Base-by-base conservation (phyloP, 1,139 yeast genomes). In the Petasospora fabianii region DNA sequence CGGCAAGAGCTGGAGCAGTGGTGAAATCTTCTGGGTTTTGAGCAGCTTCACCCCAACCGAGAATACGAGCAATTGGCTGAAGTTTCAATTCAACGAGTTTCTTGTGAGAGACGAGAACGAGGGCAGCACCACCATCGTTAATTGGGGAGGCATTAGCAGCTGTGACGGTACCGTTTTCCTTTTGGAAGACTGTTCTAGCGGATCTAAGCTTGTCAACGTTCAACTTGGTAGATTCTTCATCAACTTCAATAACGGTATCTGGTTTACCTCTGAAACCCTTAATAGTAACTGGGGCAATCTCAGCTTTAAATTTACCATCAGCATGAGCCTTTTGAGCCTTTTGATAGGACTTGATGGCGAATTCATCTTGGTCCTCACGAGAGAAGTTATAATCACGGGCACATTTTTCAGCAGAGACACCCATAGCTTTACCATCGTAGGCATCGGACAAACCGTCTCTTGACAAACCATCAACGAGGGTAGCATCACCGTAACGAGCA, bases 41-140 rank as follows among this genome's bases (percentile, higher is more conserved):
- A 41, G 95, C 97, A 58, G 97, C 97, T 64, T 92, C 98, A 66
- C 96, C 97, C 96, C 96, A 90, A 47, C 96, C 96, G 42, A 76
- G 60, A 55, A 92, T 81, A 64, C 79, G 78, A 47, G 96, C 97
- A 51, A 92, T 66, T 50, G 98, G 97, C 60, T 73, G 85, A 59
- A 92, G 70, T 32, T 84, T 84, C 53, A 88, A 76, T 71, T 90
- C 95, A 63, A 79, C 76, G 56, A 87, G 73, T 69, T 87, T 87
- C 49, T 70, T 69, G 60, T 78, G 96, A 42, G 95, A 84, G 39
- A 86, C 94, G 54, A 92, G 74, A 36, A 92, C 70, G 32, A 92
- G 77, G 34, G 97, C 97, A 45, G 97, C 96, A 62, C 86, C 97
- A 66, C 98, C 98, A 63, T 92, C 98, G 64, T 88, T 92, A 59